Evolutionary conservation across 768 basidiomycete genomes (phyloP).

Genomic region (Dendrothele bispora): DNA sequence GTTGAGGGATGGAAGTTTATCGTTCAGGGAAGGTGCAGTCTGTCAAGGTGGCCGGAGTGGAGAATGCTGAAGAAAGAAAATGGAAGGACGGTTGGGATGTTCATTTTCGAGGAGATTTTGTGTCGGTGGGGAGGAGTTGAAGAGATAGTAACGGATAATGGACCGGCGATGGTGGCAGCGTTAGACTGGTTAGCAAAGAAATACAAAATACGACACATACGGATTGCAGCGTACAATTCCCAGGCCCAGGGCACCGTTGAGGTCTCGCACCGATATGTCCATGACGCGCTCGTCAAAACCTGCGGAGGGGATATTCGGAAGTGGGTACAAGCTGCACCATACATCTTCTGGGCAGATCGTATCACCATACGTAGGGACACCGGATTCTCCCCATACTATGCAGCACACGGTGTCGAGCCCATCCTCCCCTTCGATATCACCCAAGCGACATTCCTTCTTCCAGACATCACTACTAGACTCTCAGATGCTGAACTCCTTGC

Average conservation of each 20-base stretch:
- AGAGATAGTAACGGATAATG: constrained; percentile 41
- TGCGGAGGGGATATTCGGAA: constrained; percentile 24
- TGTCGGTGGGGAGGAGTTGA: constrained; percentile 30
- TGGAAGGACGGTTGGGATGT: not conserved
- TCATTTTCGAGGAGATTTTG: constrained; percentile 7
- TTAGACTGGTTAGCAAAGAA: constrained; percentile 14
- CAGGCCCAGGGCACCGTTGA: constrained; percentile 36
- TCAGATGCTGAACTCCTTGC: no score
- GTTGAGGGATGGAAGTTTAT: no score
- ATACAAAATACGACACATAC: constrained; percentile 34
- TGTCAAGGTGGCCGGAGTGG: constrained; percentile 18
- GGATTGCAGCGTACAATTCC: constrained; percentile 41
- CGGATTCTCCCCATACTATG: constrained; percentile 32
- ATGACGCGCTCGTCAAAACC: constrained; percentile 28
- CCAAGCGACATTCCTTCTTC: constrained; percentile 14
- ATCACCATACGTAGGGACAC: constrained; percentile 22
- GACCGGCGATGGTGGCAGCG: constrained; percentile 28
- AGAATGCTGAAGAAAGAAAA: constrained; percentile 17
- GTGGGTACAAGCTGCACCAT: constrained; percentile 28
- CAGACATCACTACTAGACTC: constrained; percentile 19
- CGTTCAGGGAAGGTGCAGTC: constrained; percentile 25
- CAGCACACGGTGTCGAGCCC: constrained; percentile 32
- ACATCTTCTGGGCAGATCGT: constrained; percentile 29
- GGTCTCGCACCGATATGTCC: constrained; percentile 23
- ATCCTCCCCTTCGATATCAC: constrained; percentile 25